Percentiles rank a stretch among this genome's conserved stretches.
phyloP scores from a whole-genome alignment of 441 rosid species.

The Manihot esculenta region DNA sequence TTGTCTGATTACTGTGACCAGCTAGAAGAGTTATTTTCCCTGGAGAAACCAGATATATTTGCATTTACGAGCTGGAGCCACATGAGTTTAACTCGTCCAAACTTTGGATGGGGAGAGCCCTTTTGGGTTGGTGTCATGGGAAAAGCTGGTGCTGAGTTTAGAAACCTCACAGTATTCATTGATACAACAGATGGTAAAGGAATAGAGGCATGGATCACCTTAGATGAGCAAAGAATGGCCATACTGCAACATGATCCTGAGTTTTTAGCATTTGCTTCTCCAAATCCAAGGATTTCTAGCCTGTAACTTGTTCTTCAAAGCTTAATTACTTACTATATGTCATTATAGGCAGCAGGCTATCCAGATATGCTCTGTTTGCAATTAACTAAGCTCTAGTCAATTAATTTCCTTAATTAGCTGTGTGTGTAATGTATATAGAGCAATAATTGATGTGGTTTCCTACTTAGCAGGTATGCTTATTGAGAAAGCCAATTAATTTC shows the following conservation, averaged over 20 bases:
- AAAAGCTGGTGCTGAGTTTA: conserved; percentile 20
- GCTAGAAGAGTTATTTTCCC: conserved; percentile 19
- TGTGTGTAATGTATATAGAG: too few relatives aligned
- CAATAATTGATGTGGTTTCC: too few relatives aligned
- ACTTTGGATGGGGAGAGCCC: conserved; percentile 31
- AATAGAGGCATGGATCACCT: conserved; percentile 33
- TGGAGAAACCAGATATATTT: conserved; percentile 22
- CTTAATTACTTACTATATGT: too few relatives aligned
- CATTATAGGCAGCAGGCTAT: too few relatives aligned
- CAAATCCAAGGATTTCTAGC: conserved; percentile 23
- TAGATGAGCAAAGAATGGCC: conserved; percentile 19
- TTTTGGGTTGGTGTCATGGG: conserved; percentile 17
- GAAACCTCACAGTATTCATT: conserved; percentile 21
- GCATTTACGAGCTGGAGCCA: conserved; percentile 28
- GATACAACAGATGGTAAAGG: conserved; percentile 23
- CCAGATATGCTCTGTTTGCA: too few relatives aligned
- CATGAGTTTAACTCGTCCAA: neutral
- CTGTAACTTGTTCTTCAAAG: conserved; percentile 6
- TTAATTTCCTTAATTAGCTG: too few relatives aligned
- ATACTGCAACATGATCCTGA: conserved; percentile 17
- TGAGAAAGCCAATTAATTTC: too few relatives aligned
- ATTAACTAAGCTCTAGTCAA: too few relatives aligned
- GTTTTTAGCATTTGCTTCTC: conserved; percentile 27
- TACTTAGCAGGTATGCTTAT: too few relatives aligned
- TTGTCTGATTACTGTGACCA: conserved; percentile 13